These are phyloP conservation scores for Forsythia suspensa DNA, from an alignment of 257 asterid species.

Conservation along the genomic window DNA sequence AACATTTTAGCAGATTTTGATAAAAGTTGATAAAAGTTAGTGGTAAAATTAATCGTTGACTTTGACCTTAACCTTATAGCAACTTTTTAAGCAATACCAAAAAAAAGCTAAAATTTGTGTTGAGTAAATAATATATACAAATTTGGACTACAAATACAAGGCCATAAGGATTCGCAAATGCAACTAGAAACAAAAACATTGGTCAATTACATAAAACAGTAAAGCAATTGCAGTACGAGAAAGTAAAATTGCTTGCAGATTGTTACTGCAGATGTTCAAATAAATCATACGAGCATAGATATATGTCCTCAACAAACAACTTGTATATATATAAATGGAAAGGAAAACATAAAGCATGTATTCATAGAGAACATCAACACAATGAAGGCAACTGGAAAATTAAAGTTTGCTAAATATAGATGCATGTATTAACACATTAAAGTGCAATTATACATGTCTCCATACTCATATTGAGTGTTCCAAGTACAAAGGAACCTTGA, in stretches of 20 bases:
- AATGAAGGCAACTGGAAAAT: background rate
- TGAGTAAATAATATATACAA: background rate
- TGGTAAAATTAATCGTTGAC: too few species aligned
- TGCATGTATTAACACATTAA: slow-evolving; percentile 9
- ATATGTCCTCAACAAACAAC: background rate
- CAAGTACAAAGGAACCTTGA: slow-evolving; percentile 10
- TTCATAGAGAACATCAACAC: background rate
- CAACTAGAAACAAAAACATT: background rate
- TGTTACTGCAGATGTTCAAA: background rate
- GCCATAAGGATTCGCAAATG: slow-evolving; percentile 9
- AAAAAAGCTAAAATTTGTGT: background rate
- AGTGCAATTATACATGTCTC: slow-evolving; percentile 16
- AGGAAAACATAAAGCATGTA: background rate
- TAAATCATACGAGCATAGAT: background rate
- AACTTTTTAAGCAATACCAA: too few species aligned
- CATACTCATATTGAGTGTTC: slow-evolving; percentile 13
- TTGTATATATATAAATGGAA: background rate
- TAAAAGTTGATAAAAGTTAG: too few species aligned
- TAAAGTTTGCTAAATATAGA: background rate
- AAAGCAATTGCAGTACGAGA: background rate
- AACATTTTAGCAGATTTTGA: too few species aligned
- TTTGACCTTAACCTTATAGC: too few species aligned
- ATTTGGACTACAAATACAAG: background rate
- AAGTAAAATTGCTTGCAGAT: background rate
- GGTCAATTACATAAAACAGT: background rate